Evolutionary conservation across 179 eudicot species (phyloP).

Genomic region (Silene noctiflora): DNA sequence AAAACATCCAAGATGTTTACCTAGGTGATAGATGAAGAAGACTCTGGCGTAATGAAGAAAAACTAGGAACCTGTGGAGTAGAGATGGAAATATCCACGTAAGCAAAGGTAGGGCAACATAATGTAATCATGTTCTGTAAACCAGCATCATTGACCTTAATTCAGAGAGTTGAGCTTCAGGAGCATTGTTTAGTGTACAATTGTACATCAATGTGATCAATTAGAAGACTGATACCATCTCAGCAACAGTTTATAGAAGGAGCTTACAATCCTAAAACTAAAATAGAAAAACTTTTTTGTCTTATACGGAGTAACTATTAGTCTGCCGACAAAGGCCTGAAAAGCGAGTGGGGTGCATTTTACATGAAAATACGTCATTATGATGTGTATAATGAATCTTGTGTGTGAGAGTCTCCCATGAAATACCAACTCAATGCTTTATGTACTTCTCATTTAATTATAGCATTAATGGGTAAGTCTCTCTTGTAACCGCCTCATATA

Average conservation of each 20-base stretch:
- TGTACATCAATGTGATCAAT: neutral
- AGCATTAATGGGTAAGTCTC: neutral
- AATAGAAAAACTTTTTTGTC: neutral
- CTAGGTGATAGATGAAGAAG: slow-evolving; percentile 73
- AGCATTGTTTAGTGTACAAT: neutral
- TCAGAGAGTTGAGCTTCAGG: neutral
- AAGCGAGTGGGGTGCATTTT: neutral
- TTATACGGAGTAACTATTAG: neutral
- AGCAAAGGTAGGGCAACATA: neutral
- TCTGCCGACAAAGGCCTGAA: neutral
- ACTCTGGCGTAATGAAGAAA: slow-evolving; percentile 57
- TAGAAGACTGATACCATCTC: neutral
- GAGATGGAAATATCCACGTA: neutral
- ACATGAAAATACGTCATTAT: neutral
- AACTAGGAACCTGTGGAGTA: slow-evolving; percentile 68
- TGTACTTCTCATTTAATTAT: no score
- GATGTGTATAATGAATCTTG: neutral
- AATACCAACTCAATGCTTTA: neutral
- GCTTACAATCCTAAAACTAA: neutral
- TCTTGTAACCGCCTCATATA: no score
- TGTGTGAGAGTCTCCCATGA: neutral
- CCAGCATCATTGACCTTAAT: neutral
- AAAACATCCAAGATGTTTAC: slow-evolving; percentile 31
- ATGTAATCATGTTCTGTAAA: neutral
- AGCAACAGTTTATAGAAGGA: neutral